Evolutionary conservation across 257 asterid genomes (phyloP).

Genomic region (Salvia hispanica): DNA sequence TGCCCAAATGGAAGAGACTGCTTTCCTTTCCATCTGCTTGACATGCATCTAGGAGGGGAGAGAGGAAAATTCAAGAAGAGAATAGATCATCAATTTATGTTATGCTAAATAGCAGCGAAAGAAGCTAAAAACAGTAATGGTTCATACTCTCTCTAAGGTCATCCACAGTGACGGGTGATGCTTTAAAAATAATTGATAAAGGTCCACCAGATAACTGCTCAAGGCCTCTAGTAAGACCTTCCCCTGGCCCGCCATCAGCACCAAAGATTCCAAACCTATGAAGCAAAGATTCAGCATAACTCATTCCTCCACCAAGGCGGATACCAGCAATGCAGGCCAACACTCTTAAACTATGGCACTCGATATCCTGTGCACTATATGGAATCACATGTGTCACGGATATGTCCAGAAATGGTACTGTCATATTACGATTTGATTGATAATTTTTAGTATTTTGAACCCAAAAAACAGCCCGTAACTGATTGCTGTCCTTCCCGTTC

Average conservation of each 20-base stretch:
- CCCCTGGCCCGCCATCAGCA: constrained; percentile 98
- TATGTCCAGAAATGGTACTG: constrained; percentile 70
- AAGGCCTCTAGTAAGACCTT: constrained; percentile 81
- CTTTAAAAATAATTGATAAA: constrained; percentile 72
- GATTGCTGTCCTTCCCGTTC: constrained; percentile 47
- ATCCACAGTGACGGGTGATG: constrained; percentile 59
- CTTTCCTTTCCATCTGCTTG: constrained; percentile 47
- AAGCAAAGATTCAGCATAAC: constrained; percentile 84
- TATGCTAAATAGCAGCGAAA: constrained; percentile 31
- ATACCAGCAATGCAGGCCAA: constrained; percentile 85
- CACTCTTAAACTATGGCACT: constrained; percentile 78
- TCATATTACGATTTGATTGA: constrained; percentile 41
- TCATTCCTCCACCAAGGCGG: constrained; percentile 98
- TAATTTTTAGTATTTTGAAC: constrained; percentile 61
- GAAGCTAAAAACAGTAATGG: constrained; percentile 33
- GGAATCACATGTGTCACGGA: constrained; percentile 81
- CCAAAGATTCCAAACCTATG: constrained; percentile 94
- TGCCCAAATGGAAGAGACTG: constrained; percentile 62
- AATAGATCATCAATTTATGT: constrained; percentile 20
- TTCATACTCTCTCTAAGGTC: constrained; percentile 56
- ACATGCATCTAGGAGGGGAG: constrained; percentile 50
- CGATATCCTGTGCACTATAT: constrained; percentile 71
- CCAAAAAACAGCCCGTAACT: constrained; percentile 87
- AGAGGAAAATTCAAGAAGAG: constrained; percentile 24
- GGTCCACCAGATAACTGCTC: constrained; percentile 88